A percentile compares a stretch with the other conserved stretches of the same genome.
phyloP scores from a whole-genome alignment of 1,284 basidiomycete genomes.

The Albatrellus sp. region DNA sequence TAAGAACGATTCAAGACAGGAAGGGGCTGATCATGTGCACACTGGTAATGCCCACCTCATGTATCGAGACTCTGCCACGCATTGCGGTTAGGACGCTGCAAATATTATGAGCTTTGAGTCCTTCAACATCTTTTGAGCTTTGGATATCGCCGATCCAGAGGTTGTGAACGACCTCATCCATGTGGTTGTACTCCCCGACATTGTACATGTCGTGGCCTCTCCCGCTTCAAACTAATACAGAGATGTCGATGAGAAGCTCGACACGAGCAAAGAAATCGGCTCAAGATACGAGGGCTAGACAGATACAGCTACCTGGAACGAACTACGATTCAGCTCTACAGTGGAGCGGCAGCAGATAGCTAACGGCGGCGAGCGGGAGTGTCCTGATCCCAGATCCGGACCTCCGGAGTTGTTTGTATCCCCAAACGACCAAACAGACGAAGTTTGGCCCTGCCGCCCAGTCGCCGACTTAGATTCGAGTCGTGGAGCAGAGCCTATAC shows the following conservation, averaged over 20 bases:
- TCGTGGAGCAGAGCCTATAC: too few relatives aligned
- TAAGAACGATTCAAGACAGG: constrained; percentile 14
- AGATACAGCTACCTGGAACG: too few relatives aligned
- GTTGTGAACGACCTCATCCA: constrained; percentile 52
- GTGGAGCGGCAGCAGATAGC: too few relatives aligned
- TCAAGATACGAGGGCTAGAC: too few relatives aligned
- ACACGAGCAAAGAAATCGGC: not conserved
- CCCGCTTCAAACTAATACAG: too few relatives aligned
- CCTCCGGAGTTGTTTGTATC: too few relatives aligned
- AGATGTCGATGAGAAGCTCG: not conserved
- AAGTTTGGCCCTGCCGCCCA: too few relatives aligned
- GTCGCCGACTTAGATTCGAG: too few relatives aligned
- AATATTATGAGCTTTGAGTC: constrained; percentile 49
- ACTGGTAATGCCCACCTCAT: constrained; percentile 34
- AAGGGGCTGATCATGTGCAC: not conserved
- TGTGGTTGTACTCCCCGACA: constrained; percentile 11
- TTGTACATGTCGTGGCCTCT: not conserved
- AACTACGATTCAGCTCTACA: too few relatives aligned
- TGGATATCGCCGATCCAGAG: constrained; percentile 56
- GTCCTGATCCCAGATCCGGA: too few relatives aligned
- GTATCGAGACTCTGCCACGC: constrained; percentile 52
- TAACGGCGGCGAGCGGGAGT: too few relatives aligned
- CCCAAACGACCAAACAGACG: too few relatives aligned
- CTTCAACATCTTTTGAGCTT: constrained; percentile 39
- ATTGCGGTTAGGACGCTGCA: constrained; percentile 61